A percentile compares a stretch with the other conserved stretches of the same genome.
Evolutionary conservation across 1,139 yeast genomes (phyloP).

Genomic region (Suhomyces wounanorum): DNA sequence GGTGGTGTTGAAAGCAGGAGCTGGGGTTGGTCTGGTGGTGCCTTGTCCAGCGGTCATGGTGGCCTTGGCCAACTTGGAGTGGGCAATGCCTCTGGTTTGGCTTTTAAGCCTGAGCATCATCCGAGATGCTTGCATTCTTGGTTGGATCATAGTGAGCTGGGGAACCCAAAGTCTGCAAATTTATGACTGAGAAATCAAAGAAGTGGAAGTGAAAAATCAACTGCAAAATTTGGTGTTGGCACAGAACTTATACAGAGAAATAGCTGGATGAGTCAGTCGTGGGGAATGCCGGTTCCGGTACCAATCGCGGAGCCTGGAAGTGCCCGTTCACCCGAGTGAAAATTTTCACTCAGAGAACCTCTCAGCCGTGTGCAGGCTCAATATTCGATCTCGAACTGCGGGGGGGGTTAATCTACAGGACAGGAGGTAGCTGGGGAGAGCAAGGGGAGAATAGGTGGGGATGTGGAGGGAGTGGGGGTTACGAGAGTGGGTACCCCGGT

Average conservation of each 20-base stretch:
- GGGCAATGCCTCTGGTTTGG: slow-evolving; percentile 33
- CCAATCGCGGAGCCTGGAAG: background rate
- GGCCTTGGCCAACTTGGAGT: slow-evolving; percentile 36
- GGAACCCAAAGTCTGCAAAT: background rate
- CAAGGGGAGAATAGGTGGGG: too few species aligned
- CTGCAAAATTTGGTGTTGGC: slow-evolving; percentile 4
- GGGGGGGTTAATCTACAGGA: background rate
- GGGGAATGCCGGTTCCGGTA: slow-evolving; percentile 13
- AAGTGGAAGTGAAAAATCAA: slow-evolving; percentile 7
- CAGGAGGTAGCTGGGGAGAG: background rate
- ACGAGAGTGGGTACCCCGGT: too few species aligned
- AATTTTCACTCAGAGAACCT: slow-evolving; percentile 2
- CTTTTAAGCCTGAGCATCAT: slow-evolving; percentile 13
- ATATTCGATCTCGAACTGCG: background rate
- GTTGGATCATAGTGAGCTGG: slow-evolving; percentile 11
- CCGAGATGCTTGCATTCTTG: slow-evolving; percentile 11
- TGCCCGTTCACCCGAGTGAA: slow-evolving; percentile 11
- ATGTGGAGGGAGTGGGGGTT: too few species aligned
- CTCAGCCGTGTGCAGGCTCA: background rate
- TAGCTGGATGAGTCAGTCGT: slow-evolving; percentile 10
- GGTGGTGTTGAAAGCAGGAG: slow-evolving; percentile 25
- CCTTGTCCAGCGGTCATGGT: slow-evolving; percentile 31
- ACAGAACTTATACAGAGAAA: slow-evolving; percentile 5
- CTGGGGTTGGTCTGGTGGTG: slow-evolving; percentile 31
- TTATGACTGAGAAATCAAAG: background rate